These are phyloP conservation scores for Gentiana dahurica DNA, from an alignment of 257 asterid genomes.

Conservation along the genomic window DNA sequence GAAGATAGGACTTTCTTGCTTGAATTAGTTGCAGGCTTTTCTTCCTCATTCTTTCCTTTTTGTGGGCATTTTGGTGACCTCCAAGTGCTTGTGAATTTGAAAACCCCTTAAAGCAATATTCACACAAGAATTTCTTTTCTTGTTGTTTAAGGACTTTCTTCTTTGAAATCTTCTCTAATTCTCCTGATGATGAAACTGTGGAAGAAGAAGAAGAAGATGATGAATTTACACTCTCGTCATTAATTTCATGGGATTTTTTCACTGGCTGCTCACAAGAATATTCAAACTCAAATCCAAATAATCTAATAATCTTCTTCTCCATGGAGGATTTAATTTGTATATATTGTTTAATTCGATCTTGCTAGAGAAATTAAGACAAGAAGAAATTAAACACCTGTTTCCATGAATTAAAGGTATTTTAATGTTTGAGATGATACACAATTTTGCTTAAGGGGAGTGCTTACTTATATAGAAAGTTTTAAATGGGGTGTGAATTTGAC, in stretches of 20 bases:
- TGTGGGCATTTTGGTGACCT: conserved; percentile 96
- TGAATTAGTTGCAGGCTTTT: conserved; percentile 58
- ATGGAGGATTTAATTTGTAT: conserved; percentile 19
- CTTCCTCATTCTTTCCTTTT: conserved; percentile 88
- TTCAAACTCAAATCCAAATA: conserved; percentile 73
- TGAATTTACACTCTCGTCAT: conserved; percentile 72
- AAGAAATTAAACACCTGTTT: conserved; percentile 20
- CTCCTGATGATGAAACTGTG: conserved; percentile 35
- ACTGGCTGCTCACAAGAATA: neutral
- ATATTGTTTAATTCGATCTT: neutral
- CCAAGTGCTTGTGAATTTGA: conserved; percentile 88
- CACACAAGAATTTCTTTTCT: conserved; percentile 66
- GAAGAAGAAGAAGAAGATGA: conserved; percentile 26
- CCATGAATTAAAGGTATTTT: conserved; percentile 22
- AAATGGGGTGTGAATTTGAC: too few relatives aligned
- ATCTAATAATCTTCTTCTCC: conserved; percentile 33
- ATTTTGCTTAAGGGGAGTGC: neutral
- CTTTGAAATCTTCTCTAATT: conserved; percentile 4
- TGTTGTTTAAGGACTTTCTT: conserved; percentile 10
- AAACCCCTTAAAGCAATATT: conserved; percentile 62
- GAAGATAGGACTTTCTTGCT: conserved; percentile 74
- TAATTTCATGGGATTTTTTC: conserved; percentile 15
- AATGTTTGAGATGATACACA: too few relatives aligned
- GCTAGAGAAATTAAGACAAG: conserved; percentile 13
- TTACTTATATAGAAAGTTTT: conserved; percentile 25